Evolutionary conservation across 257 asterid genomes (phyloP).

Genomic region (Solanum chiquidenum): DNA sequence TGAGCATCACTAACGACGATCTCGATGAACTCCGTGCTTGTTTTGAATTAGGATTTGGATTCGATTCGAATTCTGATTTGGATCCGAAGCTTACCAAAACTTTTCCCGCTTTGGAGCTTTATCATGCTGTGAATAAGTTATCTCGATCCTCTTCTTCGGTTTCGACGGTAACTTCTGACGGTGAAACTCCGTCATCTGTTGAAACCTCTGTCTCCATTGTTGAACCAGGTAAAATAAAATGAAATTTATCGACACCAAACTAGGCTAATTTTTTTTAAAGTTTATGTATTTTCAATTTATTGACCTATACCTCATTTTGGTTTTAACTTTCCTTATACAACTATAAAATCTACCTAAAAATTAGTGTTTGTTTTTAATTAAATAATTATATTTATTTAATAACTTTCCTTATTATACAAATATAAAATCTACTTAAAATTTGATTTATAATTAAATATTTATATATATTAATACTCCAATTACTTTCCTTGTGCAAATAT

Average conservation of each 20-base stretch:
- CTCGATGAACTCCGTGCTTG: slow-evolving; percentile 67
- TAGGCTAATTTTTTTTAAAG: background rate
- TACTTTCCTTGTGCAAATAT: background rate
- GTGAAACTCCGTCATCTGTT: slow-evolving; percentile 9
- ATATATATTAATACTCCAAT: background rate
- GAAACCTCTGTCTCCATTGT: slow-evolving; percentile 24
- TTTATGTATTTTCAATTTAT: background rate
- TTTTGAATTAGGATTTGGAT: slow-evolving; percentile 55
- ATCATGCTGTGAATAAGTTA: slow-evolving; percentile 36
- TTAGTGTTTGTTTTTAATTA: background rate
- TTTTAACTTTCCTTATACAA: background rate
- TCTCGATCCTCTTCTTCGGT: slow-evolving; percentile 48
- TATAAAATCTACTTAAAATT: background rate
- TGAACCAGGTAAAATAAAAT: slow-evolving; percentile 32
- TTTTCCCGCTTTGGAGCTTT: slow-evolving; percentile 66
- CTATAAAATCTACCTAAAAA: background rate
- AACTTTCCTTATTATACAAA: background rate
- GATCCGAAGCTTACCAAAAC: slow-evolving; percentile 43
- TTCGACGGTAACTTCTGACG: slow-evolving; percentile 13
- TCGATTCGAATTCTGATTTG: slow-evolving; percentile 51
- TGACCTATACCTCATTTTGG: background rate
- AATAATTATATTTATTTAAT: background rate
- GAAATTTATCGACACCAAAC: no score
- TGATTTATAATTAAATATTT: background rate
- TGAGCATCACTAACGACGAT: slow-evolving; percentile 44